Evolutionary conservation across 257 asterid species (phyloP), one percentile per base, ranked within the genome.

Genomic region (Petunia secreta): DNA sequence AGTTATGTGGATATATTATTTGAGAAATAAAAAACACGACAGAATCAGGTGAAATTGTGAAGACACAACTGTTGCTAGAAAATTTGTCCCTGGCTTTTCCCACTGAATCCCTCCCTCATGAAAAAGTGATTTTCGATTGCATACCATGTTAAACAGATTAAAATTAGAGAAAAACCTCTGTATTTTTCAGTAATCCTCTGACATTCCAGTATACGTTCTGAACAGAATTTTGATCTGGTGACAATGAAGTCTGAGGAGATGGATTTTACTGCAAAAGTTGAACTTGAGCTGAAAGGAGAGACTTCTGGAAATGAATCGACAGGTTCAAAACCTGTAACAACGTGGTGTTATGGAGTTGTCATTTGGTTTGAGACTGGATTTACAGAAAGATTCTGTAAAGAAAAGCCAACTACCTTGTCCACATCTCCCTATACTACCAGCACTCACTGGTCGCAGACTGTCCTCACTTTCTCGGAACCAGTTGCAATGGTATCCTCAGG

Each of bases 391-490:
- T 93, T 93, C 81, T 93, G 99, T 75, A 90, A 84, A n/a, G 97
- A 95, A 63, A 92, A 82, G 87, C 91, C 99, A 0, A 91, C 89
- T 9, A 68, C n/a, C 63, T 81, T 95, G 81, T 92, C 99, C 55
- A 93, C 99, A 15, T 95, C 99, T 3, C 99, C 99, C 9, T 90
- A 88, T 83, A 84, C 84, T 15, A 91, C 94, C 36, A 87, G 87
- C 63, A 95, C 99, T 41, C 99, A 95, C 79, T 95, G 99, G 99
- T 89, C 96, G 4, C 99, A 95, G 82, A 95, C 99, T 13, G 75
- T 93, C 83, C 93, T 95, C 83, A 93, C 97, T 63, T 92, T 95
- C 73, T 83, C 86, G 41, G 98, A 95, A 78, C 99, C 99, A 77
- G 84, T 95, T 80, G 89, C 93, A 54, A 87, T 95, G 86, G 77